A percentile compares a stretch with the other conserved stretches of the same genome.
Conservation (phyloP, 2,329 filamentous ascomycete genomes). For the Colletotrichum higginsianum region DNA sequence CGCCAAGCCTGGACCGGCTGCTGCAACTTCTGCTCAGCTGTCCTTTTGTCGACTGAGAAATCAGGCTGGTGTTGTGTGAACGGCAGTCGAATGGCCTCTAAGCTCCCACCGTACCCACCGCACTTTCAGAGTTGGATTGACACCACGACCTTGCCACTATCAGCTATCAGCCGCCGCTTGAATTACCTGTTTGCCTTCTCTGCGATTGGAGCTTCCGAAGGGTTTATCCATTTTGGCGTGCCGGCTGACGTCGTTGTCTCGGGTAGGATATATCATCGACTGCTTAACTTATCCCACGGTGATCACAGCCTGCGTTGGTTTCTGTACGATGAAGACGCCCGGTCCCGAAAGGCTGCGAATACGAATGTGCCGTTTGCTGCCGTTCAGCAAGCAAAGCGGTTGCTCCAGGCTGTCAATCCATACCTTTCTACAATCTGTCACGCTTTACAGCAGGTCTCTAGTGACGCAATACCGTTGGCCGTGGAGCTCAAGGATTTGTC, state of each 20-base stretch:
- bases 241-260: not conserved
- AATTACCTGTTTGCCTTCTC: constrained; percentile 4
- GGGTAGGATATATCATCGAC: constrained; percentile 6
- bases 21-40: constrained; percentile 4
- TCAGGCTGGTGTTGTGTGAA: constrained; percentile 6
- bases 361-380: constrained; percentile 1
- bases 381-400: not conserved
- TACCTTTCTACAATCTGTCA: constrained; percentile 9
- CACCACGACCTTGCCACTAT: constrained; percentile 1
- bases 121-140: constrained; percentile 4
- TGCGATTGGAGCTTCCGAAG: constrained; percentile 3
- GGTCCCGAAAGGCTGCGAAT: constrained; percentile 2
- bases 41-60: constrained; percentile 8
- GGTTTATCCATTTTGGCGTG: constrained; percentile 6
- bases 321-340: constrained; percentile 7
- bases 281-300: not conserved
- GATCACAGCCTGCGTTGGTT: constrained; percentile 4
- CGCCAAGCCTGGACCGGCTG: constrained; percentile 5
- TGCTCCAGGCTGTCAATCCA: not conserved
- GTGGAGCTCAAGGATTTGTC: not conserved
- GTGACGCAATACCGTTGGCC: not conserved
- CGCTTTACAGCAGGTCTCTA: constrained; percentile 10
- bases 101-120: not conserved
- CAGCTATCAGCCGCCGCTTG: not conserved
- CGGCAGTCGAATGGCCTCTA: constrained; percentile 4